Evolutionary conservation across 129 eudicot species (phyloP).

Genomic region (Tanacetum coccineum): DNA sequence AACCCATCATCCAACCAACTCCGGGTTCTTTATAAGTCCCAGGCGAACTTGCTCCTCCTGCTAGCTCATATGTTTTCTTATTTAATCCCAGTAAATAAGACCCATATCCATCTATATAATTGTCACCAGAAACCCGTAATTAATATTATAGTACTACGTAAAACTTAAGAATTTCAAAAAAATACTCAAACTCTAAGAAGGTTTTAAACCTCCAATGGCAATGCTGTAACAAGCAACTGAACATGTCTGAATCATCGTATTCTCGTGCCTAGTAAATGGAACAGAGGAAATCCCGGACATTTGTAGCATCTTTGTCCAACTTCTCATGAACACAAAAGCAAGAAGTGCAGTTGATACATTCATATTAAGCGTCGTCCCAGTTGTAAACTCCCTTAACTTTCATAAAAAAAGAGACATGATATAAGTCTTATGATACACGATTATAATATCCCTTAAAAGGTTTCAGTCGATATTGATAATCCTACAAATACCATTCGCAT

Average conservation of each 20-base stretch:
- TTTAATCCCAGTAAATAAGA: slow-evolving; percentile 63
- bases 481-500: too few relatives aligned
- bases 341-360: slow-evolving; percentile 84
- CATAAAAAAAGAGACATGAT: too few relatives aligned
- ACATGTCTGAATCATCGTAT: slow-evolving; percentile 84
- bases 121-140: slow-evolving; percentile 8
- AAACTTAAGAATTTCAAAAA: background rate
- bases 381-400: too few relatives aligned
- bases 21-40: slow-evolving; percentile 63
- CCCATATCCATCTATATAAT: slow-evolving; percentile 65
- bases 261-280: slow-evolving; percentile 86
- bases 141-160: background rate
- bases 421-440: too few relatives aligned
- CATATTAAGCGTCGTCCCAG: slow-evolving; percentile 72
- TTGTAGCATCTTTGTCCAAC: slow-evolving; percentile 62
- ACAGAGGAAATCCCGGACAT: slow-evolving; percentile 44
- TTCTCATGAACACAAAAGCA: slow-evolving; percentile 59
- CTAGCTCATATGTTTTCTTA: slow-evolving; percentile 66
- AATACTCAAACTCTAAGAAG: background rate
- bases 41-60: slow-evolving; percentile 51
- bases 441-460: too few relatives aligned
- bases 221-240: slow-evolving; percentile 83
- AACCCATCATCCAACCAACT: slow-evolving; percentile 76
- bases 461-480: too few relatives aligned
- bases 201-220: slow-evolving; percentile 55